Percentiles rank a stretch among this genome's conserved stretches.
Evolutionary conservation across 2,329 filamentous ascomycete genomes (phyloP).

Genomic region (Neonectria hederae): DNA sequence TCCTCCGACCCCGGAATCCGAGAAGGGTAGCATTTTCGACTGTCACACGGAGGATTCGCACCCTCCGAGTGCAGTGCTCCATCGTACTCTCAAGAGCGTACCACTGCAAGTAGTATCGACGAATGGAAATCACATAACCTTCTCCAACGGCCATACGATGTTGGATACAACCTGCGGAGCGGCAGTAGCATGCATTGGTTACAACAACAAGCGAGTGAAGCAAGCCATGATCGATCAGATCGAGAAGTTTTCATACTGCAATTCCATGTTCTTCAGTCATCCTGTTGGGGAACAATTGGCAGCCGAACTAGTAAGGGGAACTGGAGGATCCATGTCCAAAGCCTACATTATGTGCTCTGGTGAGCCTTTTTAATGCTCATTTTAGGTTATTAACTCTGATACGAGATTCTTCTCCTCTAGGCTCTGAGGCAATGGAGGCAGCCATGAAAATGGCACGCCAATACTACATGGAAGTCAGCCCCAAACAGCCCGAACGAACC

Average conservation of each 20-base stretch:
- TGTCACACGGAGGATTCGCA: not conserved
- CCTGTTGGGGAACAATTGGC: slow-evolving; percentile 33
- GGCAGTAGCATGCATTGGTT: slow-evolving; percentile 32
- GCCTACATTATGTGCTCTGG: slow-evolving; percentile 50
- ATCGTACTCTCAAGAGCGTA: not conserved
- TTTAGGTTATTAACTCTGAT: not conserved
- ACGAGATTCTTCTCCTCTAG: slow-evolving; percentile 42
- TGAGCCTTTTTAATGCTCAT: slow-evolving; percentile 22
- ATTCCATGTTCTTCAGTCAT: slow-evolving; percentile 35
- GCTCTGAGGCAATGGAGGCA: slow-evolving; percentile 58
- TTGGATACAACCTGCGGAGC: slow-evolving; percentile 27
- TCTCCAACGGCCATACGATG: slow-evolving; percentile 4
- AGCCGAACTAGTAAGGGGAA: slow-evolving; percentile 43
- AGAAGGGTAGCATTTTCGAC: not conserved
- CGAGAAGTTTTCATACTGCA: slow-evolving; percentile 31
- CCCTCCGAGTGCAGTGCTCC: not conserved
- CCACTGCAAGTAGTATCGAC: not conserved
- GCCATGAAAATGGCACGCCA: slow-evolving; percentile 58
- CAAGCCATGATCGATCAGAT: slow-evolving; percentile 34
- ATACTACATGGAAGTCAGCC: slow-evolving; percentile 52
- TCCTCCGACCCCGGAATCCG: not conserved
- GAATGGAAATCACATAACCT: not conserved
- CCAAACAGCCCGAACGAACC: slow-evolving; percentile 63
- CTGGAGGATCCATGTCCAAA: slow-evolving; percentile 46
- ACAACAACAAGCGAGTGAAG: slow-evolving; percentile 31